Conservation (phyloP, 306 rosid species). For the Sesbania bispinosa region DNA sequence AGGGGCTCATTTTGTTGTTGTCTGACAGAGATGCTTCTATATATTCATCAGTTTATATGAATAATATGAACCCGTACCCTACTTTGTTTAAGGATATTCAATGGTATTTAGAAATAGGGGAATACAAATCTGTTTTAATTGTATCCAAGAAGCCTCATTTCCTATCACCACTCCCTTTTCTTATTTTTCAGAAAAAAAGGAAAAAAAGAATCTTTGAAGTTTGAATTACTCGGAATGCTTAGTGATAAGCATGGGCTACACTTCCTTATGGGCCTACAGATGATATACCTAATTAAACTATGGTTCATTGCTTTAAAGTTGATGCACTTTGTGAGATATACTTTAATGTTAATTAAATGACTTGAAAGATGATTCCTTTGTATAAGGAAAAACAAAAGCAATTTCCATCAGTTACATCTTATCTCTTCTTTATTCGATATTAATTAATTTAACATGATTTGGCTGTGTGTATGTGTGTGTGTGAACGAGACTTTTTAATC, state of each 20-base stretch:
- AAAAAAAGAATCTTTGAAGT: not conserved
- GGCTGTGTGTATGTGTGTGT: conserved; percentile 18
- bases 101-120: too few species aligned
- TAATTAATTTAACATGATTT: conserved; percentile 15
- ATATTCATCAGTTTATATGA: not conserved
- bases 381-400: not conserved
- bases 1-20: not conserved
- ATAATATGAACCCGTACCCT: not conserved
- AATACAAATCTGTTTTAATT: not conserved
- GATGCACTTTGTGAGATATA: conserved; percentile 15
- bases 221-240: not conserved
- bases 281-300: conserved; percentile 18
- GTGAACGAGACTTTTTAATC: conserved; percentile 24
- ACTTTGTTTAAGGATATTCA: conserved; percentile 1
- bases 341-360: conserved; percentile 21
- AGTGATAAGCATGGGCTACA: conserved; percentile 23
- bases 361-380: not conserved
- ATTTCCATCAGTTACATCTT: conserved; percentile 13
- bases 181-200: not conserved
- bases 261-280: conserved; percentile 12
- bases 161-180: not conserved
- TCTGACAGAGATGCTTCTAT: not conserved
- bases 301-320: conserved; percentile 15
- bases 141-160: not conserved
- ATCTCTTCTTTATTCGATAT: conserved; percentile 1